Conservation (phyloP, 1,284 basidiomycete species). For the Sporisorium iseilematis-ciliati region DNA sequence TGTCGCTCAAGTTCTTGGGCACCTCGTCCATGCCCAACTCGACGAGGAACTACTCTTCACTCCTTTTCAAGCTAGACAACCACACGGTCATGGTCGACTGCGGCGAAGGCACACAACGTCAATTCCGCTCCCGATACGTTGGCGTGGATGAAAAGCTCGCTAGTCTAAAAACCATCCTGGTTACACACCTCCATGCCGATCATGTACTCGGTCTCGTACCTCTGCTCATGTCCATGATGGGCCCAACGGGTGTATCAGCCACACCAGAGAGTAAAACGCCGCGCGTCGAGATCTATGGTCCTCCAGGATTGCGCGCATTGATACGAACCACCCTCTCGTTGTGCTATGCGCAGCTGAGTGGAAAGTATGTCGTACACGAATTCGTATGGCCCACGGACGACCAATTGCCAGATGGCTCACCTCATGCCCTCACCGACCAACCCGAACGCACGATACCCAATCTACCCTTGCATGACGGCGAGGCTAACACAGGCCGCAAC, state of each 20-base stretch:
- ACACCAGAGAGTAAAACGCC: constrained; percentile 28
- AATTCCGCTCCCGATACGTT: constrained; percentile 53
- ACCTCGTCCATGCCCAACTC: constrained; percentile 64
- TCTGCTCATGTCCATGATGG: constrained; percentile 67
- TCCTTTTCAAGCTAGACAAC: constrained; percentile 62
- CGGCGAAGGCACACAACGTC: constrained; percentile 67
- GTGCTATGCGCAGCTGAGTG: constrained; percentile 61
- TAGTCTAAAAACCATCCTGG: constrained; percentile 62
- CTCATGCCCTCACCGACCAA: constrained; percentile 31
- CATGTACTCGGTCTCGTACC: constrained; percentile 66
- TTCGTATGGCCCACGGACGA: constrained; percentile 57
- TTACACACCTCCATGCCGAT: constrained; percentile 67
- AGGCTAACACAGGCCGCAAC: constrained; percentile 54
- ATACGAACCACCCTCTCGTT: constrained; percentile 62
- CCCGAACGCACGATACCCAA: constrained; percentile 43
- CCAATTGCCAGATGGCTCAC: constrained; percentile 10
- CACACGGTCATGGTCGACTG: constrained; percentile 67
- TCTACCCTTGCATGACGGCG: constrained; percentile 60
- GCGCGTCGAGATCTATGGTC: constrained; percentile 62
- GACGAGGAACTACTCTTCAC: constrained; percentile 65
- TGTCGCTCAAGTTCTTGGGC: constrained; percentile 65
- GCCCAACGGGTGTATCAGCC: constrained; percentile 36
- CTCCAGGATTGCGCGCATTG: constrained; percentile 62
- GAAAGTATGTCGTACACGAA: constrained; percentile 66
- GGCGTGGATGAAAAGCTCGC: constrained; percentile 60